phyloP scores from a whole-genome alignment of 495 filamentous ascomycete genomes.

The Pyrenula aspistea region DNA sequence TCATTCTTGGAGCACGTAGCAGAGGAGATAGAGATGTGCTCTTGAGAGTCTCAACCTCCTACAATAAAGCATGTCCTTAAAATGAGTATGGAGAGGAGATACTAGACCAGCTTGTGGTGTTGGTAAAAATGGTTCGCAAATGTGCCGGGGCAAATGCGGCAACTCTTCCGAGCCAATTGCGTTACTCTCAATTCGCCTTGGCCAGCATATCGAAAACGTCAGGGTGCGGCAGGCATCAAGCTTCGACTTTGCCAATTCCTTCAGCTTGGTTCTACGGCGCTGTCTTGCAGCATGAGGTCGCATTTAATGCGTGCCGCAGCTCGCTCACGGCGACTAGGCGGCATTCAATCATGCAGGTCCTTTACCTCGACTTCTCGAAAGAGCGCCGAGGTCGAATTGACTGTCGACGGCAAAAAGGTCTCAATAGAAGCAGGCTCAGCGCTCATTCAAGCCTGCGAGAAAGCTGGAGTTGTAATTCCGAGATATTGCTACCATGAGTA shows the following conservation, averaged over 20 bases:
- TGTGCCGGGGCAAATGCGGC: neutral
- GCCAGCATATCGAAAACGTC: neutral
- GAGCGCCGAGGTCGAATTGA: conserved; percentile 85
- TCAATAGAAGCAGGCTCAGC: conserved; percentile 88
- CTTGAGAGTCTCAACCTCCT: conserved; percentile 41
- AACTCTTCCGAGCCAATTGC: neutral
- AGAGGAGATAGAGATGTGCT: conserved; percentile 44
- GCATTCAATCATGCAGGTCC: conserved; percentile 50
- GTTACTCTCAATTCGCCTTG: neutral
- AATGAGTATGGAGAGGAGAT: conserved; percentile 9
- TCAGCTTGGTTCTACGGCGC: conserved; percentile 5
- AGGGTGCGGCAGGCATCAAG: neutral
- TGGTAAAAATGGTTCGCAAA: no score
- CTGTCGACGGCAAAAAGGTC: conserved; percentile 89
- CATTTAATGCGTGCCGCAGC: conserved; percentile 76
- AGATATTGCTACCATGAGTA: conserved; percentile 99
- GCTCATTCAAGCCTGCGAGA: conserved; percentile 97
- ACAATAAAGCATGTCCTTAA: conserved; percentile 76
- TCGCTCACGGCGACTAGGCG: conserved; percentile 56
- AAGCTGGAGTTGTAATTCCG: conserved; percentile 82
- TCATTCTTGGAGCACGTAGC: conserved; percentile 49
- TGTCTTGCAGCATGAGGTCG: conserved; percentile 59
- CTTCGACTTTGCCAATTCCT: conserved; percentile 1
- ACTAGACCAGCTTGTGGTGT: no score
- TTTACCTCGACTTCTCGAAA: conserved; percentile 64